Evolutionary conservation across 352 stramenopile genomes (phyloP).

Genomic region (Pythium periplocum): DNA sequence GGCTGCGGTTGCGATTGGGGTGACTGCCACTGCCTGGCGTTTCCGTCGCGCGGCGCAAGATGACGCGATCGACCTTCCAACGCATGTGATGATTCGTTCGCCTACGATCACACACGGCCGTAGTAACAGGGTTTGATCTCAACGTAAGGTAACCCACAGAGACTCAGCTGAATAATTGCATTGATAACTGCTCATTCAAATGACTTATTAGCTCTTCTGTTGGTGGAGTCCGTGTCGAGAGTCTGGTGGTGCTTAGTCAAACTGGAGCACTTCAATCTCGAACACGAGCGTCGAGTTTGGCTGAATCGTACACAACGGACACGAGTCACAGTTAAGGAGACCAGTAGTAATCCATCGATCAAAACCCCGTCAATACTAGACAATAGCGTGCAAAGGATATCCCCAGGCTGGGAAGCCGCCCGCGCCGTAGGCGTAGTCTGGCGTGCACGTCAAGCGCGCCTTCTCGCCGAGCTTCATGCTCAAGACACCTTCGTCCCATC

Average conservation of each 20-base stretch:
- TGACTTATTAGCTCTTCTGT: too few relatives aligned
- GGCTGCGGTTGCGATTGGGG: too few relatives aligned
- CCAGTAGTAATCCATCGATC: slow-evolving; percentile 10
- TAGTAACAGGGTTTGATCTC: too few relatives aligned
- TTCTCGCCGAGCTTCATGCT: slow-evolving; percentile 87
- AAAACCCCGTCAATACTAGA: slow-evolving; percentile 11
- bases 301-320: slow-evolving; percentile 71
- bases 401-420: slow-evolving; percentile 92
- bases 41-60: too few relatives aligned
- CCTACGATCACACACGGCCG: too few relatives aligned
- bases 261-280: slow-evolving; percentile 90
- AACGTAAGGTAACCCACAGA: too few relatives aligned
- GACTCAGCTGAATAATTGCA: too few relatives aligned
- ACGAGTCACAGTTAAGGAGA: slow-evolving; percentile 29
- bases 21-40: too few relatives aligned
- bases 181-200: too few relatives aligned
- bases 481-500: slow-evolving; percentile 93
- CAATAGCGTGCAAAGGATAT: slow-evolving; percentile 46
- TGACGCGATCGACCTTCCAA: too few relatives aligned
- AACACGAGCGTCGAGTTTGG: slow-evolving; percentile 90
- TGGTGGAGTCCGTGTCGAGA: too few relatives aligned
- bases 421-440: slow-evolving; percentile 94
- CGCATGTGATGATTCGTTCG: too few relatives aligned
- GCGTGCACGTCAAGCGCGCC: slow-evolving; percentile 88
- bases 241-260: slow-evolving; percentile 27